phyloP scores from a whole-genome alignment of 441 rosid genomes.

The Populus trichocarpa region DNA sequence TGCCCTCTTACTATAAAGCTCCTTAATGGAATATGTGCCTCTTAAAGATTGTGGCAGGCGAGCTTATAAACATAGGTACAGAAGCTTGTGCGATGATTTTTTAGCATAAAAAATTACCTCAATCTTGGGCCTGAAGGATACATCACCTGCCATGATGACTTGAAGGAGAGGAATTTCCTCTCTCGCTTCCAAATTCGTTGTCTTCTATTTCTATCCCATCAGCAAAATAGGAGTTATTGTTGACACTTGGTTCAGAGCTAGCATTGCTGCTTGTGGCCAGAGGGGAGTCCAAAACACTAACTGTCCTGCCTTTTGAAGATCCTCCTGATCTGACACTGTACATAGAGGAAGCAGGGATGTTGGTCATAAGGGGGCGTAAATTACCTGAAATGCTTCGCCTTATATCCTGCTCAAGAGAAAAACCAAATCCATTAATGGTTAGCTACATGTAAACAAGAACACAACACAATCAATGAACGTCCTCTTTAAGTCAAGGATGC shows the following conservation, averaged over 20 bases:
- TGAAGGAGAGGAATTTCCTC: conserved; percentile 44
- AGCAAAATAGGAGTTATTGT: conserved; percentile 42
- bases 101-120: not conserved
- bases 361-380: conserved; percentile 52
- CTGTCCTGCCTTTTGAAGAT: conserved; percentile 48
- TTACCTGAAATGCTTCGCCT: conserved; percentile 63
- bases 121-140: not conserved
- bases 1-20: conserved; percentile 1
- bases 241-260: conserved; percentile 73
- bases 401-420: conserved; percentile 53
- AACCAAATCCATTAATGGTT: not conserved
- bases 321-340: conserved; percentile 64
- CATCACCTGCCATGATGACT: conserved; percentile 36
- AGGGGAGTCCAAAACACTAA: conserved; percentile 46
- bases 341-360: conserved; percentile 72
- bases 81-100: not conserved
- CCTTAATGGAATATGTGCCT: conserved; percentile 22
- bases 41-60: conserved; percentile 8
- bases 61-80: not conserved
- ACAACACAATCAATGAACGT: not conserved
- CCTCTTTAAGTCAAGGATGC: not conserved
- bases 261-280: conserved; percentile 36
- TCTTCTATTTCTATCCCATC: conserved; percentile 55
- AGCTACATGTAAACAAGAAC: not conserved
- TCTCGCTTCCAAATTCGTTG: conserved; percentile 45